phyloP scores from a whole-genome alignment of 2,329 filamentous ascomycete genomes.

The Calonectria pteridis region DNA sequence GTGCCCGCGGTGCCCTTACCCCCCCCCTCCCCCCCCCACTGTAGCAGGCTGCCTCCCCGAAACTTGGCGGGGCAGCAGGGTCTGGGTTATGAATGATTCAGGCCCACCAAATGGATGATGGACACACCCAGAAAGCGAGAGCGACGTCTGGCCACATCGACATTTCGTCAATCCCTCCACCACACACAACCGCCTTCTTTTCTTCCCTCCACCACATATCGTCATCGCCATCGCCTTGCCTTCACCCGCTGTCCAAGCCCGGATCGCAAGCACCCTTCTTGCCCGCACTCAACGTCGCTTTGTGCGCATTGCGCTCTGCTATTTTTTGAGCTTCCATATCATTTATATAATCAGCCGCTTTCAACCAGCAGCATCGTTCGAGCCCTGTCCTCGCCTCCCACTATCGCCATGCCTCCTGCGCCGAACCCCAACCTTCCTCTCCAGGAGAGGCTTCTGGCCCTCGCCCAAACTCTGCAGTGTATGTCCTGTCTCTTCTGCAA shows the following conservation, averaged over 20 bases:
- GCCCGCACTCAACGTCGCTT: not conserved
- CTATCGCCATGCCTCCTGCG: constrained; percentile 74
- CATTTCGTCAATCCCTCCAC: constrained; percentile 24
- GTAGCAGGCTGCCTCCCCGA: constrained; percentile 13
- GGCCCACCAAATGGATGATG: constrained; percentile 14
- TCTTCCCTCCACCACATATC: constrained; percentile 13
- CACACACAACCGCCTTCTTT: constrained; percentile 13
- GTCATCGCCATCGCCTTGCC: constrained; percentile 15
- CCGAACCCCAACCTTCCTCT: constrained; percentile 78
- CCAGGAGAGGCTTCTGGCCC: constrained; percentile 77
- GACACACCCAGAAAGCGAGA: constrained; percentile 8
- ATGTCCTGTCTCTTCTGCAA: constrained; percentile 54
- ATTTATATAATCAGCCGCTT: constrained; percentile 11
- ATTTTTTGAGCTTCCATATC: constrained; percentile 22
- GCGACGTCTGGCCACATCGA: constrained; percentile 29
- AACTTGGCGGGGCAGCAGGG: constrained; percentile 11
- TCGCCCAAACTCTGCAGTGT: constrained; percentile 95
- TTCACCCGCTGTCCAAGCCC: not conserved
- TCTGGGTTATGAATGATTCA: not conserved
- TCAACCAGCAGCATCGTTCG: constrained; percentile 19
- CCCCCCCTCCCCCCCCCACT: too few relatives aligned
- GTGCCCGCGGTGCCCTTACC: not conserved
- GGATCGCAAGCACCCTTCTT: not conserved
- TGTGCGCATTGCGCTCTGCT: constrained; percentile 18
- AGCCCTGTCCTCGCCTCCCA: not conserved